A percentile compares a stretch with the other conserved stretches of the same genome.
phyloP scores from a whole-genome alignment of 345 rosid genomes.

The Eucalyptus curtisii region DNA sequence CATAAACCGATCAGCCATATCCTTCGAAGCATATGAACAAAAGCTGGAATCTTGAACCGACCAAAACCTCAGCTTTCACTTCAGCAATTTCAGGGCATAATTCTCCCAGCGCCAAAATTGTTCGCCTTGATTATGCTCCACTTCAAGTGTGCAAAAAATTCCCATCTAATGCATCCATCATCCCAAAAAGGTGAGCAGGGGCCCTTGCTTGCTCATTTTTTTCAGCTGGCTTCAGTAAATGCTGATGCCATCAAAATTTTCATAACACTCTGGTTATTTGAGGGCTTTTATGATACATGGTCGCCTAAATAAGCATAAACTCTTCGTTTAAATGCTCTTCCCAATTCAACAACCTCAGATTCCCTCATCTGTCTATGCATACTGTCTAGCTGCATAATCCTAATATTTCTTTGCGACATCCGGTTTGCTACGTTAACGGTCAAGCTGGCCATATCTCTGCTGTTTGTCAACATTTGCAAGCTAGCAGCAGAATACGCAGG shows the following conservation, averaged over 20 bases:
- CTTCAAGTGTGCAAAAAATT: background rate
- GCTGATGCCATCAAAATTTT: background rate
- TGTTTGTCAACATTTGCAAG: constrained; percentile 42
- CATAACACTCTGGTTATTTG: background rate
- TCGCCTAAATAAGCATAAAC: constrained; percentile 63
- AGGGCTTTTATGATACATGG: background rate
- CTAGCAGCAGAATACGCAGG: constrained; percentile 38
- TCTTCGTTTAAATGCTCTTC: constrained; percentile 47
- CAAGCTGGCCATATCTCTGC: constrained; percentile 73
- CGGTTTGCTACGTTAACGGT: constrained; percentile 59
- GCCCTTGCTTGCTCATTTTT: background rate
- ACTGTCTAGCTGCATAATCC: constrained; percentile 6
- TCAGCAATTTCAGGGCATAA: background rate
- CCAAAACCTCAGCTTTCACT: background rate
- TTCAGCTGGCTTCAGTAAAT: background rate
- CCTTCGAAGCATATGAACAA: background rate
- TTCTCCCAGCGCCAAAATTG: background rate
- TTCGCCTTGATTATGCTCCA: background rate
- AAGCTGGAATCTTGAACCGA: background rate
- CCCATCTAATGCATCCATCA: background rate
- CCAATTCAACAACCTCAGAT: constrained; percentile 56
- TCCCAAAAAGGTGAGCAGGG: background rate
- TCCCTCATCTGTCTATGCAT: constrained; percentile 31
- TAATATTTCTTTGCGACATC: constrained; percentile 36
- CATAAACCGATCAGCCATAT: background rate